phyloP scores from a whole-genome alignment of 768 basidiomycete genomes.

The Dioszegia crocea region DNA sequence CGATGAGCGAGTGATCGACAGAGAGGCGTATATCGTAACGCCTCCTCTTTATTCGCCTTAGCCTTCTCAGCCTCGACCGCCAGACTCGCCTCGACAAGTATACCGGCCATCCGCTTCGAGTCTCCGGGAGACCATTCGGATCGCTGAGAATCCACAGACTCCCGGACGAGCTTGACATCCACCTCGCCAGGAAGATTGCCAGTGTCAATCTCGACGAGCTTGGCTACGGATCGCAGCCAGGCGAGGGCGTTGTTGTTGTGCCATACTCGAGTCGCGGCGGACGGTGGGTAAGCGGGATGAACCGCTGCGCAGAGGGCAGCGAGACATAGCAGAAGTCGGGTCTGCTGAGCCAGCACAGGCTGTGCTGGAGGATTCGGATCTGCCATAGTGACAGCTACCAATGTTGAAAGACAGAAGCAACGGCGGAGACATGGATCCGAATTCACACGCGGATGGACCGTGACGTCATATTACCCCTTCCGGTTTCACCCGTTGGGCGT shows the following conservation, averaged over 20 bases:
- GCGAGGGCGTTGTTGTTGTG: constrained; percentile 14
- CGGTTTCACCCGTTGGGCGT: no score
- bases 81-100: constrained; percentile 14
- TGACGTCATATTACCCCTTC: no score
- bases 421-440: no score
- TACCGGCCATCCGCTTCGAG: background rate
- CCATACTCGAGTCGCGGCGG: constrained; percentile 14
- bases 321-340: constrained; percentile 36
- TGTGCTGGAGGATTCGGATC: no score
- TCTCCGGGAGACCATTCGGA: background rate
- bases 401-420: no score
- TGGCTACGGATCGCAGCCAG: constrained; percentile 34
- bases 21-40: constrained; percentile 39
- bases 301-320: constrained; percentile 25
- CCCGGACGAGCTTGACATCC: background rate
- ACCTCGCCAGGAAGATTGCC: background rate
- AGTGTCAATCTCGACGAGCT: constrained; percentile 26
- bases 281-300: constrained; percentile 8
- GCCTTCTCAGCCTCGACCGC: constrained; percentile 20
- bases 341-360: constrained; percentile 19
- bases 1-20: constrained; percentile 29
- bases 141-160: constrained; percentile 13
- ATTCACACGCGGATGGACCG: no score
- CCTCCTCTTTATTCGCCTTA: constrained; percentile 29
- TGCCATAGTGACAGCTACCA: no score